Conservation (phyloP, 306 rosid genomes). For the Prunus davidiana region DNA sequence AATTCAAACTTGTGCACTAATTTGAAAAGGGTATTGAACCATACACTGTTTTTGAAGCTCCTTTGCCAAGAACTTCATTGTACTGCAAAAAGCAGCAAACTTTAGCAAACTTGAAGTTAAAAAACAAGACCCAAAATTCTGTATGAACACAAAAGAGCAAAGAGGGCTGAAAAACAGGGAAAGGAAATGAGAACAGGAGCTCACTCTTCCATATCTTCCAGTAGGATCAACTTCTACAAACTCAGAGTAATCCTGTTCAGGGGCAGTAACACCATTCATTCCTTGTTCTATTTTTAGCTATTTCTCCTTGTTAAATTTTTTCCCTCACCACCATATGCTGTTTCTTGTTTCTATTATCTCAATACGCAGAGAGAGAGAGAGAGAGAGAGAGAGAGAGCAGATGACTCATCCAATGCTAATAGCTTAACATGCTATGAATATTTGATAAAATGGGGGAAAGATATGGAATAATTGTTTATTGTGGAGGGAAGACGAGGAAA, state of each 20-base stretch:
- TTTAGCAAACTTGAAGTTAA: constrained; percentile 20
- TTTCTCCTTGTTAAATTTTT: constrained; percentile 9
- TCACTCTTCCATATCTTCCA: constrained; percentile 99
- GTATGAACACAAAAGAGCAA: constrained; percentile 13
- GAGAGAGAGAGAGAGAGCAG: constrained; percentile 20
- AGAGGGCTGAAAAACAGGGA: neutral
- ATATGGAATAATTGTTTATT: constrained; percentile 20
- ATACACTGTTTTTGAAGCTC: constrained; percentile 95
- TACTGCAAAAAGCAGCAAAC: constrained; percentile 47
- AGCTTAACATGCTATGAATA: neutral
- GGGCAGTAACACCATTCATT: constrained; percentile 58
- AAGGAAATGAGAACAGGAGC: constrained; percentile 8
- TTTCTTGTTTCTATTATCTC: constrained; percentile 13
- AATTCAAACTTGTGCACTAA: neutral
- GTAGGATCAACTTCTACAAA: constrained; percentile 95
- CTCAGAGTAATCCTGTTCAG: constrained; percentile 52
- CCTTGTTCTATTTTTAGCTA: constrained; percentile 24
- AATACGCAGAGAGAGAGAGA: constrained; percentile 9
- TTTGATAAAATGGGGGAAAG: constrained; percentile 1
- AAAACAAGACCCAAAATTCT: neutral
- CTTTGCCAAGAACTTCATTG: constrained; percentile 93
- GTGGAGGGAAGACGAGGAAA: constrained; percentile 18
- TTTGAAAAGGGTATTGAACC: constrained; percentile 23
- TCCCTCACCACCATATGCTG: constrained; percentile 12
- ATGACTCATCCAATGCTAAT: constrained; percentile 10